Base-by-base conservation (phyloP, 768 basidiomycete genomes). In the Auriculariales sp. region DNA sequence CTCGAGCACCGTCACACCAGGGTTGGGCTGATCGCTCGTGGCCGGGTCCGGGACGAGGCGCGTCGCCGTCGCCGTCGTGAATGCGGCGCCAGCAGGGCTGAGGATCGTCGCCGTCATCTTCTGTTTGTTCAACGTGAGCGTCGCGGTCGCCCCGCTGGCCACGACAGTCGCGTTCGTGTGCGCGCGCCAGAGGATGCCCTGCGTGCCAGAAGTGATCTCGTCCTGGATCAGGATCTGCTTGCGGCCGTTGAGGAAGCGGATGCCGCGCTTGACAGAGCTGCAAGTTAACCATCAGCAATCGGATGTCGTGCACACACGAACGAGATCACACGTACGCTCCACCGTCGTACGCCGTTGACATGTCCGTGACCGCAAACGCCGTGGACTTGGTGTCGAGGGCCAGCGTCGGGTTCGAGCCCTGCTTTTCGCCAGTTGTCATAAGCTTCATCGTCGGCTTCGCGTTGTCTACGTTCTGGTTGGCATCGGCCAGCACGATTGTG, bases 151-250 rank as follows among this genome's bases (percentile, higher is more conserved):
- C 28, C 81, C 79, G 48, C 62, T 65, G 31, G 89, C 63, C 14
- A 63, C 49, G 53, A 74, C 59, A 3, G 90, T 89, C 10, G 94
- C 93, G 65, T 98, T 98, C 50, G 94, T 97, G 65, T 98, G 92
- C 73, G 88, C 86, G 44, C 90, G 80, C 94, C 94, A 95, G 68
- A 81, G 75, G 42, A 95, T 62, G 19, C 70, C 56, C 12, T 54
- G 59, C 4, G 63, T 68, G 29, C 71, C 64, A 2, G 79, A 68
- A 15, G 65, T 72, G 59, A 97, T 81, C 60, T 99, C 95, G 66
- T 97, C 94, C 63, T 94, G 94, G 42, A 99, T 62, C 14, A 99
- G 77, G 12, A 97, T 81, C 65, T 97, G 95, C 53, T 73, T 75
- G 54, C 95, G 79, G 31, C 67, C 70, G 64, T 98, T 98, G 55